These are phyloP conservation scores for Arabidopsis thaliana DNA, from an alignment of 345 rosid species.

Conservation along the genomic window TAIR10.1 NC_003076.8:15456501-15457000, in stretches of 20 bases:
- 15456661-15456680: conserved; percentile 24
- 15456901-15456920: neutral
- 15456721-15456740: neutral
- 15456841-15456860: neutral
- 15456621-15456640: conserved; percentile 23
- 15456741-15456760: neutral
- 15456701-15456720: conserved; percentile 1
- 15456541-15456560: conserved; percentile 1
- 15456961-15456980: neutral
- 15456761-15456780: conserved; percentile 6
- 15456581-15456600: conserved; percentile 30
- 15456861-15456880: conserved; percentile 4
- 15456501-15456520: neutral
- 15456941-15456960: neutral
- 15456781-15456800: conserved; percentile 25
- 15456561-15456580: neutral
- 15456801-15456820: conserved; percentile 6
- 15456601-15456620: conserved; percentile 39
- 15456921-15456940: neutral
- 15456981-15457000: neutral
- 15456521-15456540: conserved; percentile 20
- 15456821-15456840: neutral
- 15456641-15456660: conserved; percentile 18
- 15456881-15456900: neutral
- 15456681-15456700: neutral